Evolutionary conservation across 352 stramenopile species (phyloP), one percentile per base, ranked within the genome.

Genomic region (Pythium rishiriense): DNA sequence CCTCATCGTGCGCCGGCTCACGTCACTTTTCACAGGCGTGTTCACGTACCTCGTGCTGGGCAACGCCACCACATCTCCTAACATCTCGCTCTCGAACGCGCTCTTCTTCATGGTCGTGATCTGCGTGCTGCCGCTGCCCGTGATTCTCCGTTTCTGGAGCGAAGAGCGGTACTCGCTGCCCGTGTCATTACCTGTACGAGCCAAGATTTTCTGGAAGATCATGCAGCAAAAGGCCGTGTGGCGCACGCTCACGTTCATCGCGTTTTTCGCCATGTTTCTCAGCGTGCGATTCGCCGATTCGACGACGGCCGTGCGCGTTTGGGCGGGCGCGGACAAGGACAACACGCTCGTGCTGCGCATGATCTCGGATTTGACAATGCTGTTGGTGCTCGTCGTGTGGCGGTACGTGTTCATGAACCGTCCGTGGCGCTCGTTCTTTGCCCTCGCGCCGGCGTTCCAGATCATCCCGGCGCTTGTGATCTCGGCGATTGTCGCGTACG

Each of bases 141-240:
- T 78, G 43, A 67, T 80, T 25, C 17, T 78, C 9, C 60, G 48
- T 3, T 78, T 62, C 65, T 81, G 70, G 67, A 66, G 68, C 12
- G 70, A 81, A 24, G 68, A 78, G 21, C 33, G 60, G 26, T 78
- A 78, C 64, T 69, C 64, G 42, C 45, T 78, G 6, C 50, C 71
- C 21, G 73, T 61, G 29, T 68, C 73, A 21, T 57, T 82, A 26
- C 57, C 60, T 47, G 64, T 76, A 24, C 73, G 70, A n/a, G 49
- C 49, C 11, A 61, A 69, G 35, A 78, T 78, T 53, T 78, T 78
- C 56, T 81, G 70, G 69, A 74, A 75, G 52, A 81, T 79, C 64
- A 78, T 77, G 69, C 70, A 81, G 62, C 74, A 79, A 25, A 77
- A 78, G 53, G 73, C 70, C 0, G 73, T 81, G 59, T 81, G 73